Conservation (phyloP, 805 yeast species). For the Wickerhamiella lipophila region DNA sequence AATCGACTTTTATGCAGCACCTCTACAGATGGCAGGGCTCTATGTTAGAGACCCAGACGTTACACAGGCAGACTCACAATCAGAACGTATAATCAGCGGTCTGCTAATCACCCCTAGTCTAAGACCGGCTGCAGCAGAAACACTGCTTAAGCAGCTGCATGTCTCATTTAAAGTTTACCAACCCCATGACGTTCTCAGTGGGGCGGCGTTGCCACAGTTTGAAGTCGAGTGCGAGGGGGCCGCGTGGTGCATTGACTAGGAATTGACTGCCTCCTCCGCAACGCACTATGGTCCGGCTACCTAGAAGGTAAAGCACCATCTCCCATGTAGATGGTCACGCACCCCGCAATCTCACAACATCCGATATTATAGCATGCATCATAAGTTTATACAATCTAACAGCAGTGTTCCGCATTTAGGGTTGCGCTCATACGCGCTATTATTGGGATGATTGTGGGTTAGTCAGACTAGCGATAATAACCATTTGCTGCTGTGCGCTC, state of each 20-base stretch:
- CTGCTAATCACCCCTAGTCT: background rate
- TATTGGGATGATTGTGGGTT: background rate
- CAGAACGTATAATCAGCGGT: background rate
- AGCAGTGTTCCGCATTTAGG: background rate
- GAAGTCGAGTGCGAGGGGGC: too few relatives aligned
- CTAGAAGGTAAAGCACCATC: too few relatives aligned
- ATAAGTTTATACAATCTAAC: background rate
- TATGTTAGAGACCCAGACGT: background rate
- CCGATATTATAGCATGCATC: background rate
- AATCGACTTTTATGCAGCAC: background rate
- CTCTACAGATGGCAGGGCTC: background rate
- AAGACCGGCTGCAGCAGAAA: background rate
- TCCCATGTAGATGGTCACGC: too few relatives aligned
- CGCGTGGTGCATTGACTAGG: too few relatives aligned
- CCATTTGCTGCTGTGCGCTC: background rate
- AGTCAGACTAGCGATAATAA: slow-evolving; percentile 2
- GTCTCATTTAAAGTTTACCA: slow-evolving; percentile 3
- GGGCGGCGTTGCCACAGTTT: background rate
- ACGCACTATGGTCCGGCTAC: too few relatives aligned
- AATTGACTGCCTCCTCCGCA: too few relatives aligned
- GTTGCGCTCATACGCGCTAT: background rate
- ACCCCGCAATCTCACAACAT: too few relatives aligned
- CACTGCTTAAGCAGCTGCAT: slow-evolving; percentile 4
- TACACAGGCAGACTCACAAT: background rate
- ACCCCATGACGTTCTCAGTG: background rate